Base-by-base conservation (phyloP, 2,329 filamentous ascomycete species). In the Hirsutella thompsonii region DNA sequence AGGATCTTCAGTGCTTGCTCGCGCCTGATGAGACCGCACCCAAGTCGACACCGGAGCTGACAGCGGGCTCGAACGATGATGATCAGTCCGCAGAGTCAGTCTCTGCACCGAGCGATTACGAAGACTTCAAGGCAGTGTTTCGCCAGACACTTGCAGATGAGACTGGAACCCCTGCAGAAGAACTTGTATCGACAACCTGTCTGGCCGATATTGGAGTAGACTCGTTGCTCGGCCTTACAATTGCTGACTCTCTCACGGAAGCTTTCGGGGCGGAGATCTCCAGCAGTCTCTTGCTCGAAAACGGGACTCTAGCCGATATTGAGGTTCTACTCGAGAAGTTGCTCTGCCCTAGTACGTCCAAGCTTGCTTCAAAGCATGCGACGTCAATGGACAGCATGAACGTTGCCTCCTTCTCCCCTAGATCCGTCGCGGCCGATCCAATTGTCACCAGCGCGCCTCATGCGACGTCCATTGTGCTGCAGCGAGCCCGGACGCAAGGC, bases 401-500 rank as follows among this genome's bases (percentile, higher is more conserved):
- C 16, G 20, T 8, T n/a, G 16, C 8, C 8, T 18, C 23, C 6
- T 9, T 28, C 2, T 4, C 8, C 16, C 13, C 10, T 3, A 5
- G n/a, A 23, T 5, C 14, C 8, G n/a, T 13, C 18, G 13, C 23
- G 16, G 11, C 30, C 8, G 30, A 35, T 23, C 20, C 26, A 14
- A 14, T 40, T 11, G 30, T 40, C 20, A 28, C 38, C n/a, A 20
- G 16, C 32, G 20, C 32, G 3, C 38, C 38, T 10, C 38, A 40
- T 21, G 38, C 38, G 2, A 40, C 41, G 4, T 42, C 40, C 20
- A 39, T 39, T 18, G 19, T 18, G 5, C 26, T 34, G 4, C 30
- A 20, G 9, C 49, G 39, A 19, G 21, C 50, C 4, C 43, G 48
- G 14, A 50, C 49, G 13, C 50, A 46, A n/a, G 36, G 5, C 4